These are phyloP conservation scores for Corchorus capsularis DNA, from an alignment of 345 rosid species.

Conservation along the genomic window DNA sequence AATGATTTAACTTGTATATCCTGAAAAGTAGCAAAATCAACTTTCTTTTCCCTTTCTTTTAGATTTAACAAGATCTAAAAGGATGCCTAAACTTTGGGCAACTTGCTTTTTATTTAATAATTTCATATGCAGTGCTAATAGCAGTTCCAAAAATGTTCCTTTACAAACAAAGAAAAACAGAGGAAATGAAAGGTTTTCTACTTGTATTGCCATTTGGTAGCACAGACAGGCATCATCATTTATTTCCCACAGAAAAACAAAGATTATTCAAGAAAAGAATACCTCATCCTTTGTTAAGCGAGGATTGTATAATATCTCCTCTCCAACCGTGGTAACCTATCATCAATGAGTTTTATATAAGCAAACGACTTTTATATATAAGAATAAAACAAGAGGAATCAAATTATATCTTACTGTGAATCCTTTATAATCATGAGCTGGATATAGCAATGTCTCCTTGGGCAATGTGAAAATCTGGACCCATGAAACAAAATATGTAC, in stretches of 20 bases:
- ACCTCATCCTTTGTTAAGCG: conserved; percentile 88
- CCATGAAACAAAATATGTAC: not conserved
- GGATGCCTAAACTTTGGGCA: not conserved
- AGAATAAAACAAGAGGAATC: conserved; percentile 1
- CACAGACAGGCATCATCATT: not conserved
- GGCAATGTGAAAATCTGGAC: conserved; percentile 84
- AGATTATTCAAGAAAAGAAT: conserved; percentile 4
- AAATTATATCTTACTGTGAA: conserved; percentile 54
- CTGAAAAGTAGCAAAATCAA: not conserved
- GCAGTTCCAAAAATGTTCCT: not conserved
- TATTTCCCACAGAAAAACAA: not conserved
- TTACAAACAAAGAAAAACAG: not conserved
- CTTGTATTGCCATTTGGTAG: not conserved
- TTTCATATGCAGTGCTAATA: not conserved
- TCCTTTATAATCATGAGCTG: conserved; percentile 95
- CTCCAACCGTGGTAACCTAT: conserved; percentile 94
- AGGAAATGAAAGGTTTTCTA: not conserved
- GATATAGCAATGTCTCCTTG: conserved; percentile 80
- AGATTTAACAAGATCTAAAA: no score
- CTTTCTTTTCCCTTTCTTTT: no score
- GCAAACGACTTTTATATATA: not conserved
- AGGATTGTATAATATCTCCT: conserved; percentile 75
- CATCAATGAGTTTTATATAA: conserved; percentile 20
- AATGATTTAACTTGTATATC: no score
- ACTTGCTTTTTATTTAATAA: not conserved